Evolutionary conservation across 208 protist genomes (phyloP).

Genomic region (Trypanosoma avium): DNA sequence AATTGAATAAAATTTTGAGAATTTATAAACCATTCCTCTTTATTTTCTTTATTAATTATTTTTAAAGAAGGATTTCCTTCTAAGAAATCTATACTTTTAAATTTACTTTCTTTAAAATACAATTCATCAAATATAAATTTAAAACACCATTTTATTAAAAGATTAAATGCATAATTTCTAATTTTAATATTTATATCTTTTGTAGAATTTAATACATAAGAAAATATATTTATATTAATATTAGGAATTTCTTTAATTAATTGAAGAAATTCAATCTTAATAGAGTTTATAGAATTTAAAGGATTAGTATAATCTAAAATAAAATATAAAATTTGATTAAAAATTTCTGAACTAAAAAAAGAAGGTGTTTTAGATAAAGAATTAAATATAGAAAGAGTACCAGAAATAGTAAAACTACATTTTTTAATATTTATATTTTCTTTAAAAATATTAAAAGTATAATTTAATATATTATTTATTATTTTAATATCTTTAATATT

Average conservation of each 20-base stretch:
- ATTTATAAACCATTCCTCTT: background rate
- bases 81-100: constrained; percentile 5
- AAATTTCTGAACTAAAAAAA: background rate
- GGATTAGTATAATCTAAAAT: constrained; percentile 11
- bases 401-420: constrained; percentile 18
- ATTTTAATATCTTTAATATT: background rate
- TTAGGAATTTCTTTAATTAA: constrained; percentile 6
- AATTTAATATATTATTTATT: constrained; percentile 5
- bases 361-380: constrained; percentile 2
- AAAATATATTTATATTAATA: background rate
- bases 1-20: background rate
- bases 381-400: background rate
- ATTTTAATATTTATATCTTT: background rate
- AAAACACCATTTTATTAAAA: constrained; percentile 15
- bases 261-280: constrained; percentile 13
- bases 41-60: background rate
- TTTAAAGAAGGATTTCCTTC: constrained; percentile 8
- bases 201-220: constrained; percentile 8
- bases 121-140: constrained; percentile 1
- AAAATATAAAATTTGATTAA: constrained; percentile 3
- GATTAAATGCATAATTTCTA: constrained; percentile 3
- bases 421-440: constrained; percentile 4
- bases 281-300: constrained; percentile 7
- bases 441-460: constrained; percentile 9
- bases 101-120: background rate